Conservation (phyloP, 306 rosid species). For the Ceratonia siliqua region DNA sequence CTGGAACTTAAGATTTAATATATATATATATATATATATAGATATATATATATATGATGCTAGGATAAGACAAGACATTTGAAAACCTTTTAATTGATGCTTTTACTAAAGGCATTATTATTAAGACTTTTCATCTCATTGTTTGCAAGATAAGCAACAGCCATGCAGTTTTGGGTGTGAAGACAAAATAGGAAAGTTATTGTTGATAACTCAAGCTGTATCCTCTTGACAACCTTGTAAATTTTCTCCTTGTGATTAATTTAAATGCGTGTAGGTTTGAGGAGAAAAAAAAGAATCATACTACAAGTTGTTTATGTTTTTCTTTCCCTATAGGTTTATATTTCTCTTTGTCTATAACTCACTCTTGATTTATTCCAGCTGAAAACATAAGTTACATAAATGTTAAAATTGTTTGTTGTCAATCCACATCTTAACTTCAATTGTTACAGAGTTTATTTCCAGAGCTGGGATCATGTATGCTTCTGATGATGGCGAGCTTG, state of each 20-base stretch:
- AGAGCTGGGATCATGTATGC: conserved; percentile 96
- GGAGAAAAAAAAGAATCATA: neutral
- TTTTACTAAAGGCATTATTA: too few relatives aligned
- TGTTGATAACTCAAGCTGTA: neutral
- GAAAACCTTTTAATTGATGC: too few relatives aligned
- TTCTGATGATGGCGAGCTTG: conserved; percentile 49
- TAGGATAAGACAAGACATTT: too few relatives aligned
- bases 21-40: too few relatives aligned
- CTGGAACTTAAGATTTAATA: too few relatives aligned
- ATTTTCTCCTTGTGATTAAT: neutral
- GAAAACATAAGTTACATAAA: neutral
- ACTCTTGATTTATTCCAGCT: conserved; percentile 1
- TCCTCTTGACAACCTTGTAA: neutral
- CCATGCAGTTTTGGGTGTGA: neutral
- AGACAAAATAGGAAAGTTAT: neutral
- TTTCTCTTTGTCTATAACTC: neutral
- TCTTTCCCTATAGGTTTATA: neutral
- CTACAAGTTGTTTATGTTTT: neutral
- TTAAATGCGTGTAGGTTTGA: neutral
- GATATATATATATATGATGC: too few relatives aligned
- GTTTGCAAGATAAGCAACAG: neutral
- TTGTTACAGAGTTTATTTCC: conserved; percentile 73
- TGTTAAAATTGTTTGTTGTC: conserved; percentile 28
- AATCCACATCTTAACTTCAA: conserved; percentile 57
- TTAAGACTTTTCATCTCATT: neutral